Conservation (phyloP, 179 eudicot genomes). For the Camellia oleifera region DNA sequence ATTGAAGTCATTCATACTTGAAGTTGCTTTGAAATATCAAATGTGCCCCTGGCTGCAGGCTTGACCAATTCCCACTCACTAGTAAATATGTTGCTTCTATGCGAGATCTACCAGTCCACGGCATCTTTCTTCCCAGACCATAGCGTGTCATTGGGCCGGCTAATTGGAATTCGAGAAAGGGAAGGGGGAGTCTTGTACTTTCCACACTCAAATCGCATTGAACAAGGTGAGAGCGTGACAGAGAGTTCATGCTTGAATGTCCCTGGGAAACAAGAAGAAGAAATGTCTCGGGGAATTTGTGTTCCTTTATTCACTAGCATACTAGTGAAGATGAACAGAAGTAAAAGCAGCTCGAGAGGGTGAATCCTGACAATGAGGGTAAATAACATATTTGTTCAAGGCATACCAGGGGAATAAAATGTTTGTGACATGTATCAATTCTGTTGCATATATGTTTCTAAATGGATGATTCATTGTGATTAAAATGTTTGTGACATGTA, state of each 20-base stretch:
- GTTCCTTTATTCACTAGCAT: conserved; percentile 36
- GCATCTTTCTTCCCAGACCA: conserved; percentile 68
- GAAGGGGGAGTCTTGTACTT: conserved; percentile 21
- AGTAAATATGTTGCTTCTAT: background rate
- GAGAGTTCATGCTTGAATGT: background rate
- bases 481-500: background rate
- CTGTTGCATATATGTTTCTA: background rate
- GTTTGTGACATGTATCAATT: background rate
- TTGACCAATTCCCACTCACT: background rate
- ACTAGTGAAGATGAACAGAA: conserved; percentile 25
- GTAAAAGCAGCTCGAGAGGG: conserved; percentile 23
- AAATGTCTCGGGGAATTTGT: conserved; percentile 41
- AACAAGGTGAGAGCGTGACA: background rate
- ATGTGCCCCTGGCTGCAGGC: background rate
- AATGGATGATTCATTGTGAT: background rate
- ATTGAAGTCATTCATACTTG: background rate
- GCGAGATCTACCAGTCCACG: conserved; percentile 39
- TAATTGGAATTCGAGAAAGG: conserved; percentile 46
- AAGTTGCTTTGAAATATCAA: background rate
- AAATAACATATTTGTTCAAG: background rate
- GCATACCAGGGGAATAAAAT: background rate
- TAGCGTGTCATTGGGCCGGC: conserved; percentile 51
- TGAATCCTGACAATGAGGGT: background rate
- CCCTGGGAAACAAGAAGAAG: background rate
- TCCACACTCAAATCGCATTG: background rate